phyloP scores from a whole-genome alignment of 768 basidiomycete species.

The Psilocybe sp. region DNA sequence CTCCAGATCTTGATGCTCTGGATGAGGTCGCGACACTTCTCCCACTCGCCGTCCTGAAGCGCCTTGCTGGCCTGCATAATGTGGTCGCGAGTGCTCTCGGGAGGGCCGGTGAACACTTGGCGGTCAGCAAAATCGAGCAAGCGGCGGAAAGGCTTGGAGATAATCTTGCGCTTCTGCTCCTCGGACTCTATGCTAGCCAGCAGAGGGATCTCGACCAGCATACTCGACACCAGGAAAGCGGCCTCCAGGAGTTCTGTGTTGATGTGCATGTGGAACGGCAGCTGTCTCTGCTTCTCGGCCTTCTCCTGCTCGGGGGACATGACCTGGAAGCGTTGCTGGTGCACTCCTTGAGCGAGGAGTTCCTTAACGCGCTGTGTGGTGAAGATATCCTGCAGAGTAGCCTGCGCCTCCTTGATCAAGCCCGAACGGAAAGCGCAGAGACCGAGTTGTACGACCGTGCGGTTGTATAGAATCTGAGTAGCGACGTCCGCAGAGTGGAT shows the following conservation, averaged over 20 bases:
- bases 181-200: constrained; percentile 94
- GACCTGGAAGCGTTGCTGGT: constrained; percentile 85
- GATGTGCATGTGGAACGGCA: constrained; percentile 99
- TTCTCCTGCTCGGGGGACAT: constrained; percentile 95
- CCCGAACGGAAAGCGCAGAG: constrained; percentile 96
- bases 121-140: constrained; percentile 95
- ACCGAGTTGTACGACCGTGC: constrained; percentile 95
- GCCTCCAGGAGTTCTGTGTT: constrained; percentile 97
- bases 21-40: constrained; percentile 88
- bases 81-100: constrained; percentile 98
- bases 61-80: constrained; percentile 99
- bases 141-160: constrained; percentile 96
- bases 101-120: constrained; percentile 96
- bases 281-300: constrained; percentile 90
- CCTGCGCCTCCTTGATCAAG: constrained; percentile 90
- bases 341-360: constrained; percentile 93
- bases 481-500: constrained; percentile 95
- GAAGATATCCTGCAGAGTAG: constrained; percentile 92
- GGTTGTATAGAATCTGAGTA: constrained; percentile 97
- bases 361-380: constrained; percentile 97
- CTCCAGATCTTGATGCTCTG: constrained; percentile 98
- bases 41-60: constrained; percentile 95
- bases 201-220: constrained; percentile 96
- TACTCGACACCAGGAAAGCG: constrained; percentile 96
- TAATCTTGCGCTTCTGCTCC: constrained; percentile 87